A percentile compares a stretch with the other conserved stretches of the same genome.
phyloP scores from a whole-genome alignment of 1,284 basidiomycete genomes.

The Malassezia globosa region DNA sequence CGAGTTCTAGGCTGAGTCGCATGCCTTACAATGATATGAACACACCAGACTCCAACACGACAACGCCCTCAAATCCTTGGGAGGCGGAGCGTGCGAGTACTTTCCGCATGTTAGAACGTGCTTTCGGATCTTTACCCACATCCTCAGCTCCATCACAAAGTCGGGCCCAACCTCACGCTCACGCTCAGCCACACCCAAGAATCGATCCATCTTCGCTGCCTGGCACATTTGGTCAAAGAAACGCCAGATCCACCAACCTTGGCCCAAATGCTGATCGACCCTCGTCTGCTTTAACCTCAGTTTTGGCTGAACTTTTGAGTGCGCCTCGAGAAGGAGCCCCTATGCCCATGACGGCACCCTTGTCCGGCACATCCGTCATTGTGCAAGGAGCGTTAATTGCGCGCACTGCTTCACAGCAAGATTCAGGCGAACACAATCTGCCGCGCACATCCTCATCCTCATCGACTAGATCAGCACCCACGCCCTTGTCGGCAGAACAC shows the following conservation, averaged over 20 bases:
- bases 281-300: slow-evolving; percentile 7
- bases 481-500: slow-evolving; percentile 1
- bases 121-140: no score
- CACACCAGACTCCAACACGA: no score
- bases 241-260: no score
- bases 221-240: slow-evolving; percentile 1
- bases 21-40: no score
- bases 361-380: slow-evolving; percentile 37
- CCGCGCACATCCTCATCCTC: background rate
- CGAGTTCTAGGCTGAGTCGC: no score
- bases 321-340: background rate
- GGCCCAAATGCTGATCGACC: no score
- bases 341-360: background rate
- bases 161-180: no score
- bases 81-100: no score
- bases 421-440: background rate
- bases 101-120: no score
- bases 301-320: slow-evolving; percentile 14
- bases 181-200: slow-evolving; percentile 2
- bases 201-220: slow-evolving; percentile 3
- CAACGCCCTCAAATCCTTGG: no score
- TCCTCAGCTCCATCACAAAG: no score
- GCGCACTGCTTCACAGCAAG: slow-evolving; percentile 12
- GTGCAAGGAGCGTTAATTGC: slow-evolving; percentile 42
- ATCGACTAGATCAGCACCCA: background rate